phyloP scores from a whole-genome alignment of 441 rosid genomes.

The Euphorbia celastroides region DNA sequence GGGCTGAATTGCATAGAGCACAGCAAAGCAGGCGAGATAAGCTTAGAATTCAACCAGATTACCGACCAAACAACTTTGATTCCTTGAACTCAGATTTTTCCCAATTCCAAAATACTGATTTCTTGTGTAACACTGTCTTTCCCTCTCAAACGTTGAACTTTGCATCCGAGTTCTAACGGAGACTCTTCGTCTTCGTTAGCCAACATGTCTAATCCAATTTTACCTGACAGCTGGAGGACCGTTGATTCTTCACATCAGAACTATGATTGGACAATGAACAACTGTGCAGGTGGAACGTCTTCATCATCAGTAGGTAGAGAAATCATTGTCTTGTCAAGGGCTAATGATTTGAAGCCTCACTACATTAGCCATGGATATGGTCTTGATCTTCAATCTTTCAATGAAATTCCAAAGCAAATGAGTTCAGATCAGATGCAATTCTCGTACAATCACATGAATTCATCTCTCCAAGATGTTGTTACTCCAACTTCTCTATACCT shows the following conservation, averaged over 20 bases:
- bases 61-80: slow-evolving; percentile 22
- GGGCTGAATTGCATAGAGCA: slow-evolving; percentile 42
- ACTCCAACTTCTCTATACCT: slow-evolving; percentile 17
- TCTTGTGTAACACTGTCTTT: too few relatives aligned
- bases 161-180: not conserved
- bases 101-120: slow-evolving; percentile 25
- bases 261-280: slow-evolving; percentile 35
- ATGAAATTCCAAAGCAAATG: slow-evolving; percentile 23
- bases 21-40: slow-evolving; percentile 51
- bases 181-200: slow-evolving; percentile 9
- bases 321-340: slow-evolving; percentile 34
- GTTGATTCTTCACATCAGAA: slow-evolving; percentile 28
- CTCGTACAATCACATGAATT: slow-evolving; percentile 16
- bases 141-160: slow-evolving; percentile 25
- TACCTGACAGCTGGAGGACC: slow-evolving; percentile 32
- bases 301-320: slow-evolving; percentile 22
- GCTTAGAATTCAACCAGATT: slow-evolving; percentile 31
- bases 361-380: slow-evolving; percentile 14
- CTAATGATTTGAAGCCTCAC: slow-evolving; percentile 28
- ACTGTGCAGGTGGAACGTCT: slow-evolving; percentile 30
- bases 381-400: slow-evolving; percentile 26
- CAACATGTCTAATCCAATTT: slow-evolving; percentile 17
- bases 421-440: slow-evolving; percentile 25
- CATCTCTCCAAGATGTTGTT: slow-evolving; percentile 31
- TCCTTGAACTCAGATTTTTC: slow-evolving; percentile 32